Conservation (phyloP, 352 stramenopile genomes). For the Peronospora destructor region DNA sequence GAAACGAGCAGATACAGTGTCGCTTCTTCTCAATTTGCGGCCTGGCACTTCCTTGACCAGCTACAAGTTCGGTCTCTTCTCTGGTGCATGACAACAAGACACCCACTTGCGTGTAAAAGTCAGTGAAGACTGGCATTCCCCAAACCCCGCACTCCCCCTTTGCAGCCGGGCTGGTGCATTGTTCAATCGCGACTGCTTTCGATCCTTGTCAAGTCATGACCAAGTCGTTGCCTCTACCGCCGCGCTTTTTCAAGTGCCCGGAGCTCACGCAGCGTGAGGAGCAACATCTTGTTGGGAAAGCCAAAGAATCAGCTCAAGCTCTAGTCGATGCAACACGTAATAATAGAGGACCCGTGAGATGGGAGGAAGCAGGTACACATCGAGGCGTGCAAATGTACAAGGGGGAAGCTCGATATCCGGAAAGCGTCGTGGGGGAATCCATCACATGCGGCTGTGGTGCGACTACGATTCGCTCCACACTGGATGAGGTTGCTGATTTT, state of each 20-base stretch:
- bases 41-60: conserved; percentile 13
- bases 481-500: conserved; percentile 61
- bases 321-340: conserved; percentile 54
- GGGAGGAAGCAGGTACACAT: conserved; percentile 46
- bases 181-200: conserved; percentile 14
- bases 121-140: conserved; percentile 8
- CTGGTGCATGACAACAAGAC: conserved; percentile 21
- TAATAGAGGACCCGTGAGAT: conserved; percentile 49
- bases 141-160: conserved; percentile 12
- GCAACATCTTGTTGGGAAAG: conserved; percentile 53
- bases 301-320: conserved; percentile 50
- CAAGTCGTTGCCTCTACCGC: conserved; percentile 39
- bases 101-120: conserved; percentile 21
- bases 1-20: background rate
- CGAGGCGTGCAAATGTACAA: conserved; percentile 67
- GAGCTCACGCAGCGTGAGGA: conserved; percentile 44
- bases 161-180: background rate
- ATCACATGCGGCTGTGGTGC: conserved; percentile 56
- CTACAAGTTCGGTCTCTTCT: conserved; percentile 22
- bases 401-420: conserved; percentile 43
- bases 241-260: conserved; percentile 53
- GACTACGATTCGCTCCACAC: conserved; percentile 48
- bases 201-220: conserved; percentile 21
- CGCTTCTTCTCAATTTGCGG: conserved; percentile 29
- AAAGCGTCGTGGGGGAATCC: conserved; percentile 30